phyloP scores from a whole-genome alignment of 2,329 filamentous ascomycete genomes.

The Paecilomyces sp. region DNA sequence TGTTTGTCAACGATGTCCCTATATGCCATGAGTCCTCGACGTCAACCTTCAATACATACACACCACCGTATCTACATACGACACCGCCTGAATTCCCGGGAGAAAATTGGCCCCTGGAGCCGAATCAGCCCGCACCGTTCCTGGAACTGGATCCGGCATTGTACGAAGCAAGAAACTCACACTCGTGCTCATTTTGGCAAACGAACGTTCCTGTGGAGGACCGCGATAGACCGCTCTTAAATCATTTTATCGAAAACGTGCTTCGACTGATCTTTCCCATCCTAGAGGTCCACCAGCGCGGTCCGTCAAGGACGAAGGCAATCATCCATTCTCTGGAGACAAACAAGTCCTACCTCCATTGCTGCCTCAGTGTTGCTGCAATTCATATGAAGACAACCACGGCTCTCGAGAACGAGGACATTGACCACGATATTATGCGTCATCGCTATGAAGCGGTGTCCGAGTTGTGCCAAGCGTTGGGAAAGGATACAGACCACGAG shows the following conservation, averaged over 20 bases:
- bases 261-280: constrained; percentile 87
- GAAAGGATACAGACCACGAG: constrained; percentile 71
- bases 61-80: constrained; percentile 64
- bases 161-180: constrained; percentile 10
- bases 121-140: constrained; percentile 48
- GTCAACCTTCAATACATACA: constrained; percentile 88
- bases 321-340: constrained; percentile 81
- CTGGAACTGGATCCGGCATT: constrained; percentile 14
- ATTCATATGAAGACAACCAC: constrained; percentile 82
- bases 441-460: constrained; percentile 85
- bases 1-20: constrained; percentile 86
- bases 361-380: constrained; percentile 86
- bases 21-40: constrained; percentile 79
- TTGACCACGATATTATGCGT: constrained; percentile 87
- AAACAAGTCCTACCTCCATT: constrained; percentile 92
- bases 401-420: constrained; percentile 59
- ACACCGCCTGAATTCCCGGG: constrained; percentile 58
- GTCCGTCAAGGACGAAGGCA: constrained; percentile 70
- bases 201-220: constrained; percentile 77
- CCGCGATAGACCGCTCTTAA: constrained; percentile 74
- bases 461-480: constrained; percentile 74
- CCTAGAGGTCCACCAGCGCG: constrained; percentile 81
- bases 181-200: constrained; percentile 54
- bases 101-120: constrained; percentile 66
- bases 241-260: constrained; percentile 86